Percentiles rank a stretch among this genome's conserved stretches.
Conservation (phyloP, 192 early-diverging fungal species). For the Phlyctochytrium arcticum region DNA sequence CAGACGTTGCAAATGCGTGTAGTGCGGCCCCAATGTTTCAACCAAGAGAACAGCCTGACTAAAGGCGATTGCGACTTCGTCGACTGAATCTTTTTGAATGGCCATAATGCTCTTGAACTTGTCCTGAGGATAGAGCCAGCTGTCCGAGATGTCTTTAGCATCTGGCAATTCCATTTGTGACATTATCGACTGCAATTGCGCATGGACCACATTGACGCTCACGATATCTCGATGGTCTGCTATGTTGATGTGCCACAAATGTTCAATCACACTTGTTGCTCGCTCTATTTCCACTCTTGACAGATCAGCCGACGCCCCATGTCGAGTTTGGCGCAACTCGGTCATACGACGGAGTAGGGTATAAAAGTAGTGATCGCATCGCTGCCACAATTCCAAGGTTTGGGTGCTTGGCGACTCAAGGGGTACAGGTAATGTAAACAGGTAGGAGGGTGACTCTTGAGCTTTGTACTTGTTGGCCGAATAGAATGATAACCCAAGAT, state of each 20-base stretch:
- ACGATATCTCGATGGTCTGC: too few species aligned
- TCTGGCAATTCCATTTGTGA: too few species aligned
- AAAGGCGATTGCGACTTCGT: neutral
- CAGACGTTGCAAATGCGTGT: too few species aligned
- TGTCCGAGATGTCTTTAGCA: too few species aligned
- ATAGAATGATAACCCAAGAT: constrained; percentile 54
- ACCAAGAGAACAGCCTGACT: neutral
- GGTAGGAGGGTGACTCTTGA: constrained; percentile 30
- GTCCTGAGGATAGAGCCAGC: too few species aligned
- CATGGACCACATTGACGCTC: too few species aligned
- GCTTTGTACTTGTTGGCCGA: constrained; percentile 22
- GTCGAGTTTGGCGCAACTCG: constrained; percentile 45
- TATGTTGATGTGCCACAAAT: constrained; percentile 60
- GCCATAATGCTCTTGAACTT: too few species aligned
- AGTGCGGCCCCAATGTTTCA: constrained; percentile 38
- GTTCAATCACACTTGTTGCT: constrained; percentile 59
- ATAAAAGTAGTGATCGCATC: constrained; percentile 70
- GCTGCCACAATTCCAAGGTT: constrained; percentile 35
- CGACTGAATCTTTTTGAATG: neutral
- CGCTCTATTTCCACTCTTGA: constrained; percentile 62
- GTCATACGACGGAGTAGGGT: constrained; percentile 59
- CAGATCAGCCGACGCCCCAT: constrained; percentile 53
- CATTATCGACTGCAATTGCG: too few species aligned
- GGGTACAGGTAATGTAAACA: constrained; percentile 14
- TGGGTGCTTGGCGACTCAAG: neutral